A percentile compares a stretch with the other conserved stretches of the same genome.
phyloP scores from a whole-genome alignment of 2,329 filamentous ascomycete genomes.

The Diplodia mutila region DNA sequence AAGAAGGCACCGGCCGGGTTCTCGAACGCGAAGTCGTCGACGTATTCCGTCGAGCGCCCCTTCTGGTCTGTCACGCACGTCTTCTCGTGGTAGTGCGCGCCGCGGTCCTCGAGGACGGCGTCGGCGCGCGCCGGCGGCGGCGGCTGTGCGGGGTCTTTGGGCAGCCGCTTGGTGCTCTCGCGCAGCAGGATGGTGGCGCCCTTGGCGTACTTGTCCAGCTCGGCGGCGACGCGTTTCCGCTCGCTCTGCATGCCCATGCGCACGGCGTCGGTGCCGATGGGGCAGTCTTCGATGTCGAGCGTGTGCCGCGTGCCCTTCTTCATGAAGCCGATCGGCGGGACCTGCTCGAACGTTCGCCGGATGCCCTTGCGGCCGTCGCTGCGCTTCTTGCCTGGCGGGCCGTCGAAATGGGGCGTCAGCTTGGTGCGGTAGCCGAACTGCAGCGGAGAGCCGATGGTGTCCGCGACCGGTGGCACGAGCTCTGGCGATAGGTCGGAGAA shows the following conservation, averaged over 20 bases:
- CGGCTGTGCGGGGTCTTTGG: slow-evolving; percentile 28
- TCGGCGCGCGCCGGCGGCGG: slow-evolving; percentile 37
- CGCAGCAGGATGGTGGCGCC: slow-evolving; percentile 89
- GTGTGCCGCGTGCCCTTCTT: slow-evolving; percentile 78
- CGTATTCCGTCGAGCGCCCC: slow-evolving; percentile 81
- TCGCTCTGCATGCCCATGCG: slow-evolving; percentile 78
- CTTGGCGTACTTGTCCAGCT: slow-evolving; percentile 72
- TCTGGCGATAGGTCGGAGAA: slow-evolving; percentile 82
- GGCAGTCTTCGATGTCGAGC: slow-evolving; percentile 96
- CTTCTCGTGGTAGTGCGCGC: slow-evolving; percentile 74
- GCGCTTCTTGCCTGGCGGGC: slow-evolving; percentile 60
- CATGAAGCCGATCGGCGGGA: slow-evolving; percentile 89
- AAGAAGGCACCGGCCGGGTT: slow-evolving; percentile 96
- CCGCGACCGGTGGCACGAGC: slow-evolving; percentile 72
- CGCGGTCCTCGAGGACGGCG: slow-evolving; percentile 51
- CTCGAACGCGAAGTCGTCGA: slow-evolving; percentile 81
- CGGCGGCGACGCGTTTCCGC: slow-evolving; percentile 71
- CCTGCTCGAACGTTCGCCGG: slow-evolving; percentile 61
- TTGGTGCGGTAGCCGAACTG: slow-evolving; percentile 96
- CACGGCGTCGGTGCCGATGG: slow-evolving; percentile 87
- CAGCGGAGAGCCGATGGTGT: slow-evolving; percentile 87
- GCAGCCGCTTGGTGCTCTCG: slow-evolving; percentile 75
- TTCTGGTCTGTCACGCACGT: slow-evolving; percentile 88
- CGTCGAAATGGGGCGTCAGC: slow-evolving; percentile 93
- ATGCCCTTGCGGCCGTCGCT: slow-evolving; percentile 55